Evolutionary conservation across 2,329 filamentous ascomycete species (phyloP), one percentile per base, ranked within the genome.

Genomic region (Westerdykella ornata): DNA sequence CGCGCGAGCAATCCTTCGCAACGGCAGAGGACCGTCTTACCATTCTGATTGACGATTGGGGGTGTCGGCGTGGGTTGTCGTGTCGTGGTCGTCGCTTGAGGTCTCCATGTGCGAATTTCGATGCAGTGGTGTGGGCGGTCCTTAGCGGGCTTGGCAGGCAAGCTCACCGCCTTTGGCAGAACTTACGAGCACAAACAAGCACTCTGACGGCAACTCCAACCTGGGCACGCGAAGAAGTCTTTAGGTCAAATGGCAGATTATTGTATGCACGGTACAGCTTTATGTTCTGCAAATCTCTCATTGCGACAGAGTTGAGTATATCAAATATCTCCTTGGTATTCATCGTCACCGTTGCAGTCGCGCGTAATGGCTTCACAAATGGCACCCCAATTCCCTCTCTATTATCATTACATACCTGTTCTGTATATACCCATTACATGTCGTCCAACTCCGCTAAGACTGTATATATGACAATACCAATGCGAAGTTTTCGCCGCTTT

Each of bases 331-430:
- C n/a, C n/a, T n/a, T n/a, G n/a, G n/a, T n/a, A n/a, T n/a, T n/a
- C 20, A 22, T 22, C 20, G 5, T 22, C 20, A 5, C 5, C 20
- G 5, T 9, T 22, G 20, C 20, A 22, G 5, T 22, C n/a, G n/a
- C n/a, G 9, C 20, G 9, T 9, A 5, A 22, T 5, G 5, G 20
- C 5, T 22, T 22, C 20, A 22, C 20, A 22, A 9, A 22, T 22
- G 20, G 9, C 5, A 22, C 5, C 20, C n/a, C 5, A 22, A 22
- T 5, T 22, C 20, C 20, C 20, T 5, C 34, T 43, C 35, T 45
- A 62, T 62, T 62, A 63, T 48, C 46, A 61, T 63, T 62, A 61
- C 51, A 48, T 62, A 59, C 54, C 49, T 60, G 48, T 47, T 49
- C 15, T 51, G 44, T 49, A 47, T 53, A 35, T 52, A 49, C 39